These are phyloP conservation scores for Aegilops tauschii DNA, from an alignment of 176 grass and related monocot genomes.

Conservation along the genomic window DNA sequence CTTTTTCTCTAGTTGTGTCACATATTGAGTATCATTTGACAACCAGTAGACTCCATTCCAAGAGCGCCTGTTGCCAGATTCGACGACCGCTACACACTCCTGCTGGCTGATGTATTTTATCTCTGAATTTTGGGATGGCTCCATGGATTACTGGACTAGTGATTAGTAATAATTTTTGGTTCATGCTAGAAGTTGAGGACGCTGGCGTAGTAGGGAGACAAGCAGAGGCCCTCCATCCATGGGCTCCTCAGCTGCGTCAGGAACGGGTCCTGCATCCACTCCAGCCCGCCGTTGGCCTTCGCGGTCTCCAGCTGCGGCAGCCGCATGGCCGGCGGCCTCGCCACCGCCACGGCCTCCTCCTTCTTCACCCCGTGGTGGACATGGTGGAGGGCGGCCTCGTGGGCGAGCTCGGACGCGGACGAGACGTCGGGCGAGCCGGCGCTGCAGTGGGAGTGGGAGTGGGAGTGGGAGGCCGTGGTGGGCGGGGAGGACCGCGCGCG, in stretches of 20 bases:
- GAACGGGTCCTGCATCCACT: slow-evolving; percentile 89
- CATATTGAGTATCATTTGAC: too few species aligned
- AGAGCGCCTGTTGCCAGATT: too few species aligned
- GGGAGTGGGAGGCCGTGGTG: background rate
- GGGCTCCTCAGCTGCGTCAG: slow-evolving; percentile 81
- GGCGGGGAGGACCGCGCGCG: background rate
- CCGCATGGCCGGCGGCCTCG: slow-evolving; percentile 20
- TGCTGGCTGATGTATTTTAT: too few species aligned
- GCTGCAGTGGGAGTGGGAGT: background rate
- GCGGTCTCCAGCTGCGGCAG: slow-evolving; percentile 70
- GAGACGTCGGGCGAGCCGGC: slow-evolving; percentile 50
- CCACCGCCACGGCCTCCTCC: slow-evolving; percentile 21
- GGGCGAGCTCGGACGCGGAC: slow-evolving; percentile 33
- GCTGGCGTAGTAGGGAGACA: slow-evolving; percentile 61
- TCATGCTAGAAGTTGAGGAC: slow-evolving; percentile 58
- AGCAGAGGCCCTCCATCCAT: slow-evolving; percentile 57
- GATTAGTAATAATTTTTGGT: background rate
- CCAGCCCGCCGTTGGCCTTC: slow-evolving; percentile 12
- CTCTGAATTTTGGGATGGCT: background rate
- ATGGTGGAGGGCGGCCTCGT: background rate
- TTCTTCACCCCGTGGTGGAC: slow-evolving; percentile 35
- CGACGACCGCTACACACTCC: too few species aligned
- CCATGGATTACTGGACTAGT: background rate
- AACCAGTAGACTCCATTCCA: too few species aligned
- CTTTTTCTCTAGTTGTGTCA: too few species aligned